Evolutionary conservation across 1,139 yeast genomes (phyloP).

Genomic region (Nakaseomyces sp.): DNA sequence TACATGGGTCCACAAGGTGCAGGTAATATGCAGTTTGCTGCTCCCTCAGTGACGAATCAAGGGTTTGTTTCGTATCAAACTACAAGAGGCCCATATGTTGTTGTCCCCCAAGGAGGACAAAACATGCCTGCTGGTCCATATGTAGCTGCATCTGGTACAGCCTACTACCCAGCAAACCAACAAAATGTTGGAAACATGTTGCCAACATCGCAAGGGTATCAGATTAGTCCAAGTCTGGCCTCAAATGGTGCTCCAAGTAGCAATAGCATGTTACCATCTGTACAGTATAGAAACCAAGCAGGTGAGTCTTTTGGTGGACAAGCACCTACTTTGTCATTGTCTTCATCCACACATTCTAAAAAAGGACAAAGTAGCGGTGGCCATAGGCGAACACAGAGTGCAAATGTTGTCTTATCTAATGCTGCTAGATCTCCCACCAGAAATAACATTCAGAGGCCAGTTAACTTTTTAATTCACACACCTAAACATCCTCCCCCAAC

Average conservation of each 20-base stretch:
- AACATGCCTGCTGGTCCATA: neutral
- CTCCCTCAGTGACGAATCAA: neutral
- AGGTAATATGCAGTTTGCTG: neutral
- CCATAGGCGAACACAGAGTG: constrained; percentile 27
- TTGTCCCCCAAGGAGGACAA: constrained; percentile 1
- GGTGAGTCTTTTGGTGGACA: constrained; percentile 1
- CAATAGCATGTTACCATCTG: neutral
- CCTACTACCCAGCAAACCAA: neutral
- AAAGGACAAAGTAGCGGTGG: constrained; percentile 7
- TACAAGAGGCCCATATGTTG: neutral
- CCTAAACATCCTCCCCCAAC: constrained; percentile 28
- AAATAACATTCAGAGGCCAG: constrained; percentile 18
- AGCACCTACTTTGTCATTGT: constrained; percentile 5
- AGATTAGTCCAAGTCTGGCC: neutral
- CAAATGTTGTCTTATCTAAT: constrained; percentile 15
- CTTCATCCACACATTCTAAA: constrained; percentile 7
- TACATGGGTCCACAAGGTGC: neutral
- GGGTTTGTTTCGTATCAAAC: constrained; percentile 1
- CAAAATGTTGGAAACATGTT: neutral
- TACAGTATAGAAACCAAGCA: constrained; percentile 2
- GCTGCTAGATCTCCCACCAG: constrained; percentile 14
- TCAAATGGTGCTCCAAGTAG: neutral
- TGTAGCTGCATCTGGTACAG: neutral
- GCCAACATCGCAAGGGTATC: neutral
- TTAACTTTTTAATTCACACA: constrained; percentile 26